Conservation (phyloP, 805 yeast species). For the Wickerhamomyces xylosicus region DNA sequence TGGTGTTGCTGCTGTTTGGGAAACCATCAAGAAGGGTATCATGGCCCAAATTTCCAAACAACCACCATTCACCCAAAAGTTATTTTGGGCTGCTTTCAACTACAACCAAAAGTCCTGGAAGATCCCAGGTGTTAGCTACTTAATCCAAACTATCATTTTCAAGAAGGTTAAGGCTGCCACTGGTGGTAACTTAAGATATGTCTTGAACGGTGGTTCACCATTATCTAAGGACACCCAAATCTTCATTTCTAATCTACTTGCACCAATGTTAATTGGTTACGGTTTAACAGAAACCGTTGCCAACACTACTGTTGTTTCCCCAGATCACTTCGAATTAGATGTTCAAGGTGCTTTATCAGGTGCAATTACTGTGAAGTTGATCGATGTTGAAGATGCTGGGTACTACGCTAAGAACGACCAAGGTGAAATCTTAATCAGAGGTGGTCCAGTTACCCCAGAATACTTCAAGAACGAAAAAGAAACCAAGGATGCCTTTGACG, state of each 20-base stretch:
- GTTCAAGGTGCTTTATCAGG: slow-evolving; percentile 80
- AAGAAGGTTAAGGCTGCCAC: slow-evolving; percentile 88
- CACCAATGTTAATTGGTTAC: slow-evolving; percentile 88
- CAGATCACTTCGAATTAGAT: slow-evolving; percentile 56
- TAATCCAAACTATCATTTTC: slow-evolving; percentile 68
- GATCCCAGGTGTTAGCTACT: slow-evolving; percentile 57
- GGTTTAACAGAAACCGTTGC: slow-evolving; percentile 97
- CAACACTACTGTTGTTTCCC: slow-evolving; percentile 62
- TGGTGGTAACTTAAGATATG: slow-evolving; percentile 71
- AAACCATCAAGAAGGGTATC: slow-evolving; percentile 88
- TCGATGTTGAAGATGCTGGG: slow-evolving; percentile 87
- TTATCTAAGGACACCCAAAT: slow-evolving; percentile 71
- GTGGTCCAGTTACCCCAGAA: slow-evolving; percentile 61
- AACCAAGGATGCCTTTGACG: slow-evolving; percentile 59
- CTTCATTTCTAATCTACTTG: slow-evolving; percentile 64
- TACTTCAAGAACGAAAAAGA: slow-evolving; percentile 81
- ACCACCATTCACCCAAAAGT: slow-evolving; percentile 57
- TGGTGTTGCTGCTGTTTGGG: slow-evolving; percentile 99
- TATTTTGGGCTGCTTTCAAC: slow-evolving; percentile 83
- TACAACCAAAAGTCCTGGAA: slow-evolving; percentile 59
- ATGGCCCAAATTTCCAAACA: slow-evolving; percentile 58
- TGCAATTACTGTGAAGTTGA: slow-evolving; percentile 75
- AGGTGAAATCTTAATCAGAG: slow-evolving; percentile 83
- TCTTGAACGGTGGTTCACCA: slow-evolving; percentile 92
- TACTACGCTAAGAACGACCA: slow-evolving; percentile 83